A percentile compares a stretch with the other conserved stretches of the same genome.
Conservation (phyloP, 768 basidiomycete species). For the Russula sp. region DNA sequence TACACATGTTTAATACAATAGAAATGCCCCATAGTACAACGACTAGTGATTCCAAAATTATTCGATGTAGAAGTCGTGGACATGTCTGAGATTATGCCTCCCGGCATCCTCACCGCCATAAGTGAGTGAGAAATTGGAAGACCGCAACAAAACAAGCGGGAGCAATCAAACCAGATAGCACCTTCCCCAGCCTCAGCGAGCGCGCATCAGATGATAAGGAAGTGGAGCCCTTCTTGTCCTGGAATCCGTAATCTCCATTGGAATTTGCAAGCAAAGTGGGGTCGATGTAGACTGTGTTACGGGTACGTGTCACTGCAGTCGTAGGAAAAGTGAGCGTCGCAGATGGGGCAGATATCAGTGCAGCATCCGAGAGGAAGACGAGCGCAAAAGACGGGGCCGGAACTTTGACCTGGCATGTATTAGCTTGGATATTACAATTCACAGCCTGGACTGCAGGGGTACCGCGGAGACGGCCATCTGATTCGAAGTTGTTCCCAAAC, state of each 20-base stretch:
- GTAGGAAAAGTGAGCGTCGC: conserved; percentile 49
- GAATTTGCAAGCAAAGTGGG: conserved; percentile 55
- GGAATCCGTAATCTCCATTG: conserved; percentile 51
- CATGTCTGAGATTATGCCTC: not conserved
- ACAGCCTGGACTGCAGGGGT: conserved; percentile 54
- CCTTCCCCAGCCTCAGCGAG: conserved; percentile 3
- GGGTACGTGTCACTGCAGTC: conserved; percentile 53
- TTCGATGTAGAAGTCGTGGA: not conserved
- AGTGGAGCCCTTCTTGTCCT: conserved; percentile 40
- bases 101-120: not conserved
- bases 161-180: not conserved
- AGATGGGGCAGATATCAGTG: conserved; percentile 39
- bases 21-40: not conserved
- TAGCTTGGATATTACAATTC: conserved; percentile 51
- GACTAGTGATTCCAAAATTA: not conserved
- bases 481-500: conserved; percentile 56
- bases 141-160: not conserved
- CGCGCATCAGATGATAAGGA: conserved; percentile 15
- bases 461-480: conserved; percentile 66
- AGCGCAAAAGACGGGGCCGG: conserved; percentile 72
- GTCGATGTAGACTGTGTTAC: conserved; percentile 56
- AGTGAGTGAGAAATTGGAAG: not conserved
- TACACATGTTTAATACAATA: not conserved
- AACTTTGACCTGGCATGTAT: conserved; percentile 58
- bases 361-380: conserved; percentile 58